phyloP scores from a whole-genome alignment of 495 filamentous ascomycete species.

The Penicillium pulvis region DNA sequence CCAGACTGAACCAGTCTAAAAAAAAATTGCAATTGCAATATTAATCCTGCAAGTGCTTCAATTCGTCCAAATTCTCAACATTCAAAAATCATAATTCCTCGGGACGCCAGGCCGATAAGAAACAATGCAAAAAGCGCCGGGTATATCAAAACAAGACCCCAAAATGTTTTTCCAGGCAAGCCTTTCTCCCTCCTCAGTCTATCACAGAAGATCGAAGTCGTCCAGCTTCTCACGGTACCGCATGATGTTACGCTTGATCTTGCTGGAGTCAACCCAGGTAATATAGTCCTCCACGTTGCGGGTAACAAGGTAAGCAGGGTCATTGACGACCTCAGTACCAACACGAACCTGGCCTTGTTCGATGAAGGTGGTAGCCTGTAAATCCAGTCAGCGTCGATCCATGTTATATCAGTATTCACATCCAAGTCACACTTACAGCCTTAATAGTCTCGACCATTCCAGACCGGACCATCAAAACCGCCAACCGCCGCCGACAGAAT shows the following conservation, averaged over 20 bases:
- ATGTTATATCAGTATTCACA: not conserved
- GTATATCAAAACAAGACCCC: slow-evolving; percentile 31
- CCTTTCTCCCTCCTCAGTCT: not conserved
- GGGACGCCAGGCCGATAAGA: slow-evolving; percentile 23
- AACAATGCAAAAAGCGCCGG: slow-evolving; percentile 31
- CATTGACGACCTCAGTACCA: slow-evolving; percentile 86
- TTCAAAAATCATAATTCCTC: slow-evolving; percentile 10
- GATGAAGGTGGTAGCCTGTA: slow-evolving; percentile 73
- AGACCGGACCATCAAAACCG: slow-evolving; percentile 83
- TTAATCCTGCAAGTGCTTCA: not conserved
- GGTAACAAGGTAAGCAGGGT: slow-evolving; percentile 60
- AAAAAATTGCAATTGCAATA: not conserved
- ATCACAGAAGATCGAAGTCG: slow-evolving; percentile 87
- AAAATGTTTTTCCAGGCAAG: slow-evolving; percentile 27
- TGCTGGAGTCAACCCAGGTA: slow-evolving; percentile 93
- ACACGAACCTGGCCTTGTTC: slow-evolving; percentile 96
- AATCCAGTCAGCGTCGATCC: not conserved
- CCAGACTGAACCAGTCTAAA: not conserved
- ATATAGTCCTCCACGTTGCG: slow-evolving; percentile 94
- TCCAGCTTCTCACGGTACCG: slow-evolving; percentile 93
- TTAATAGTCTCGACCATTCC: slow-evolving; percentile 88
- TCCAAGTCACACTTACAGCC: slow-evolving; percentile 37
- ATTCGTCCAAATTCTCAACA: slow-evolving; percentile 1
- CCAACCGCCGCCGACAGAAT: slow-evolving; percentile 77
- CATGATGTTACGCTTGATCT: slow-evolving; percentile 95